Evolutionary conservation across 345 rosid genomes (phyloP), one percentile per base, ranked within the genome.

Genomic region (Hirschfeldia incana): DNA sequence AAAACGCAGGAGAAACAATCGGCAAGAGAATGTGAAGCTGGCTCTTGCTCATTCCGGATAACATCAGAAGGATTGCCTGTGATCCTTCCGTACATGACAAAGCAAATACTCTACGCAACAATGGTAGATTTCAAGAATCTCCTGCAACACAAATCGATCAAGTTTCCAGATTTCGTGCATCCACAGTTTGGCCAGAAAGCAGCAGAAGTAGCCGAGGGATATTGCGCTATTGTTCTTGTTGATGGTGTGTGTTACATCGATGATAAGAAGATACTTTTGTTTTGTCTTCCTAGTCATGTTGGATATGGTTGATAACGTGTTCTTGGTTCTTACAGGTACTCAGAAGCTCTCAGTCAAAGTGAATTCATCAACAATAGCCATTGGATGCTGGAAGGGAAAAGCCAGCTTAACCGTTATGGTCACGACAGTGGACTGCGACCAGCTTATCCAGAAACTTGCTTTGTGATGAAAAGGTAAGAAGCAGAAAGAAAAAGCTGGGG

Each of bases 361-460:
- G 69, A 88, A 82, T 68, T 72, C 80, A 37, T 84, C 91, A 16
- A 83, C 91, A 4, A 84, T 90, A 72, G 97, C 97, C 81, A 93
- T 96, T 13, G 97, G 97, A 49, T 93, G 99, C 85, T 92, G 98
- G 99, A 93, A 82, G 83, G 98, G 99, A 6, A 85, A 85, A 82
- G 85, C 86, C 16, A 88, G 89, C 78, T 82, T 92, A 83, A 90
- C 85, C 62, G 92, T 92, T 73, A 89, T 96, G 99, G 99, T 90
- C 44, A 87, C 97, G 0, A 89, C 93, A 28, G 77, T 88, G 2
- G 98, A 92, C 80, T 89, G 97, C 86, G 86, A 90, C 77, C 92
- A 95, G 83, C 84, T 93, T 83, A 81, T 84, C 42, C 89, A 86
- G 82, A 90, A 93, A 79, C 92, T 95, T 77, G 80, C 92, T 93